Conservation (phyloP, 2,329 filamentous ascomycete species). For the Fusarium verrucosum region DNA sequence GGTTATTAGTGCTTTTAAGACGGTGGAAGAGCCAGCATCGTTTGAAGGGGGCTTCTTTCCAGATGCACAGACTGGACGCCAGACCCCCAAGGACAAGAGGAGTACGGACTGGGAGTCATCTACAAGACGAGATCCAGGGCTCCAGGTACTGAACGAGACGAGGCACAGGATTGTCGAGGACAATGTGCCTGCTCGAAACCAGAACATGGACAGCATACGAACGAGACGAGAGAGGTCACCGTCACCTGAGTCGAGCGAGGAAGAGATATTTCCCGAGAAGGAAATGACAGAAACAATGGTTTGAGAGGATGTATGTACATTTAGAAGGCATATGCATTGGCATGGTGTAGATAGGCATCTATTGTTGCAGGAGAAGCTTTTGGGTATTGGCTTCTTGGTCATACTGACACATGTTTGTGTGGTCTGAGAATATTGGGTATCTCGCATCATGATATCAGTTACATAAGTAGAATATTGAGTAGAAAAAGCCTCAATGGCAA, state of each 20-base stretch:
- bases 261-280: slow-evolving; percentile 30
- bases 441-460: slow-evolving; percentile 4
- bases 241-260: slow-evolving; percentile 16
- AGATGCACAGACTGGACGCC: slow-evolving; percentile 13
- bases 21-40: slow-evolving; percentile 17
- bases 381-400: slow-evolving; percentile 3
- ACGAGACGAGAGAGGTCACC: slow-evolving; percentile 11
- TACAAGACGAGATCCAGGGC: slow-evolving; percentile 3
- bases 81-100: slow-evolving; percentile 14
- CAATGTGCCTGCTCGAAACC: neutral
- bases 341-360: slow-evolving; percentile 20
- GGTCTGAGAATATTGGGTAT: neutral
- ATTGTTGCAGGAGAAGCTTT: slow-evolving; percentile 2
- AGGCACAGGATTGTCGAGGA: slow-evolving; percentile 14
- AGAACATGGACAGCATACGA: neutral
- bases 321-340: slow-evolving; percentile 12
- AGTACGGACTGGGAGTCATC: slow-evolving; percentile 14
- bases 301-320: slow-evolving; percentile 13
- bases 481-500: too few species aligned
- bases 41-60: slow-evolving; percentile 24
- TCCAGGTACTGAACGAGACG: neutral
- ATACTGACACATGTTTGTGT: neutral
- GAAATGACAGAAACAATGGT: slow-evolving; percentile 36
- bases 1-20: slow-evolving; percentile 34
- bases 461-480: neutral